These are phyloP conservation scores for Kregervanrija pseudodelftensis DNA, from an alignment of 805 yeast genomes.

Conservation along the genomic window DNA sequence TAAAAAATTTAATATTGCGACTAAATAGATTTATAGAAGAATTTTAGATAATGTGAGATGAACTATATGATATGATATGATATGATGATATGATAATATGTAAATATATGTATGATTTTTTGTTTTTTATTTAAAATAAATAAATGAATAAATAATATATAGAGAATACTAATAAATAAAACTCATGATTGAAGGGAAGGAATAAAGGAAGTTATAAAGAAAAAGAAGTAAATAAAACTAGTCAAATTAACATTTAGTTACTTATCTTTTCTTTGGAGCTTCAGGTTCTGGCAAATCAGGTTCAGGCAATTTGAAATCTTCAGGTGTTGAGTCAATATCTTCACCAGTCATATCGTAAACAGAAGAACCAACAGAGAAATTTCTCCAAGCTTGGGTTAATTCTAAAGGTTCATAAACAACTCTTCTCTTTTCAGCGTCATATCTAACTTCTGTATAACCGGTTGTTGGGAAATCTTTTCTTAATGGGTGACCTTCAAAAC, in stretches of 20 bases:
- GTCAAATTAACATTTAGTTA: not conserved
- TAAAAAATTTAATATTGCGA: constrained; percentile 1
- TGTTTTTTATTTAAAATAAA: not conserved
- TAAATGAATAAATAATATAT: not conserved
- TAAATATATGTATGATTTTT: not conserved
- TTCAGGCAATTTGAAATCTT: constrained; percentile 70
- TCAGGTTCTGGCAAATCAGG: constrained; percentile 59
- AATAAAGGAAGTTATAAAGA: constrained; percentile 15
- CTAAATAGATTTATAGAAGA: not conserved
- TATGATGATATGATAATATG: not conserved
- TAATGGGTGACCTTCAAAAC: constrained; percentile 87
- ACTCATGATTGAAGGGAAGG: not conserved
- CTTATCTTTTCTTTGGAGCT: constrained; percentile 26
- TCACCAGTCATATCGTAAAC: constrained; percentile 92
- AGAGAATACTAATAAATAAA: no score
- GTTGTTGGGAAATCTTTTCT: constrained; percentile 91
- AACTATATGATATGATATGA: not conserved
- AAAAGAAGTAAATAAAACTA: constrained; percentile 9
- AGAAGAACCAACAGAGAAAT: constrained; percentile 80
- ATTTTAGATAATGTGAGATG: not conserved
- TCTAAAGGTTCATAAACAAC: constrained; percentile 86
- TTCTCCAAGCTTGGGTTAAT: constrained; percentile 87
- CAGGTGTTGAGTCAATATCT: constrained; percentile 78
- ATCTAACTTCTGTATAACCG: constrained; percentile 84
- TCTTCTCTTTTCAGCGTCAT: constrained; percentile 86